These are phyloP conservation scores for Pulveroboletus frians DNA, from an alignment of 768 basidiomycete genomes.

Conservation along the genomic window DNA sequence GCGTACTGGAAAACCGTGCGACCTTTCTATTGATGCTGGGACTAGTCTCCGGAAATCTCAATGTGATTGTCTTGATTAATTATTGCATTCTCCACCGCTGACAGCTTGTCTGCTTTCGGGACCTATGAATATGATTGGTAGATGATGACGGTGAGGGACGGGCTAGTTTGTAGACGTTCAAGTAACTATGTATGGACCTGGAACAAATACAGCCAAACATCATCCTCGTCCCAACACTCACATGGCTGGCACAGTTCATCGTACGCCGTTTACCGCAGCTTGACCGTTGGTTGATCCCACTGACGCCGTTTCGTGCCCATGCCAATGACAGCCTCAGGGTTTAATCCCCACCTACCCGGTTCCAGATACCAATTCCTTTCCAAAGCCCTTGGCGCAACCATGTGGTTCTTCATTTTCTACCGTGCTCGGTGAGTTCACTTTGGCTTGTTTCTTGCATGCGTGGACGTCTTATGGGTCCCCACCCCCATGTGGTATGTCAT, in stretches of 20 bases:
- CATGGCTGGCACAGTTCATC: slow-evolving; percentile 32
- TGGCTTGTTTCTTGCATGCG: not conserved
- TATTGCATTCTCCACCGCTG: not conserved
- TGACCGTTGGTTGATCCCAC: not conserved
- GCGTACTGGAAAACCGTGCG: slow-evolving; percentile 66
- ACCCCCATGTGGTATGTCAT: not conserved
- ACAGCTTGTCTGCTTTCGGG: not conserved
- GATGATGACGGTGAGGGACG: not conserved
- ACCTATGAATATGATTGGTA: slow-evolving; percentile 1
- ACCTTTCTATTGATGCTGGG: not conserved
- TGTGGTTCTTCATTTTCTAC: slow-evolving; percentile 99
- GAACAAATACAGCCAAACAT: slow-evolving; percentile 25
- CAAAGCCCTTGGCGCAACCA: slow-evolving; percentile 83
- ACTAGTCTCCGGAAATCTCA: slow-evolving; percentile 78
- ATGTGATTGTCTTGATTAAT: slow-evolving; percentile 48
- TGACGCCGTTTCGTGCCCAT: not conserved
- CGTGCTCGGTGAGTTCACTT: slow-evolving; percentile 69
- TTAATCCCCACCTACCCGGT: slow-evolving; percentile 83
- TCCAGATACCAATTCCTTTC: slow-evolving; percentile 71
- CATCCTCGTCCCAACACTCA: slow-evolving; percentile 19
- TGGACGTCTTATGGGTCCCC: slow-evolving; percentile 1
- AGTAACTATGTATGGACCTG: not conserved
- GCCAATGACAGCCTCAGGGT: slow-evolving; percentile 55
- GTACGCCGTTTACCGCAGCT: slow-evolving; percentile 15
- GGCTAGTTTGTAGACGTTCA: not conserved